phyloP scores from a whole-genome alignment of 169 alveolate genomes.

The Babesia microti region DNA sequence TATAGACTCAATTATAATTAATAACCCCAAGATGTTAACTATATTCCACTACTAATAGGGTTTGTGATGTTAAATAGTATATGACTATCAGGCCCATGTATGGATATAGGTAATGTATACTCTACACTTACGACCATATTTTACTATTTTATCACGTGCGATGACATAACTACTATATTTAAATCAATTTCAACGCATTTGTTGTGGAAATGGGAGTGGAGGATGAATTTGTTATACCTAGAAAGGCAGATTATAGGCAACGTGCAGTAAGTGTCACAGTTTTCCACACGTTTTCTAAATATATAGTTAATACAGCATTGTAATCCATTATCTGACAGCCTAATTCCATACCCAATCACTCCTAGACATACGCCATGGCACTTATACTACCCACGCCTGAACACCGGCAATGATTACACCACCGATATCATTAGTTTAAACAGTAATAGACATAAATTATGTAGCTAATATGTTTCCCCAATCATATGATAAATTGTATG shows the following conservation, averaged over 20 bases:
- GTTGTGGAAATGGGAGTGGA: no score
- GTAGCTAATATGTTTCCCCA: slow-evolving; percentile 9
- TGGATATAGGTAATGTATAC: no score
- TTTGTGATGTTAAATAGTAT: no score
- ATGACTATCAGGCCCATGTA: no score
- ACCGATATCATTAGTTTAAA: slow-evolving; percentile 7
- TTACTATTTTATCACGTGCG: no score
- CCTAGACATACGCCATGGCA: slow-evolving; percentile 67
- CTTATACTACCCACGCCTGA: slow-evolving; percentile 50
- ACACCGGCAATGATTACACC: neutral
- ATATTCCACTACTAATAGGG: no score
- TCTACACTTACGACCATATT: no score
- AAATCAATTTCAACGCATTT: no score
- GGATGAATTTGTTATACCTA: no score
- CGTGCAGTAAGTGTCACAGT: slow-evolving; percentile 42
- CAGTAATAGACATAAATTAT: slow-evolving; percentile 6
- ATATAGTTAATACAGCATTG: slow-evolving; percentile 45
- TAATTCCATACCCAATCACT: slow-evolving; percentile 58
- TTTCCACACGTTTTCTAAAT: neutral
- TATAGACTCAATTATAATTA: no score
- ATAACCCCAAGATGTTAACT: no score
- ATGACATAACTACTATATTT: no score
- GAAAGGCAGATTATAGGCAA: slow-evolving; percentile 43
- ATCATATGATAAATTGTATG: neutral
- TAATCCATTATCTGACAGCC: slow-evolving; percentile 72